Evolutionary conservation across 2,329 filamentous ascomycete species (phyloP).

Genomic region (Magnaporthales sp.): DNA sequence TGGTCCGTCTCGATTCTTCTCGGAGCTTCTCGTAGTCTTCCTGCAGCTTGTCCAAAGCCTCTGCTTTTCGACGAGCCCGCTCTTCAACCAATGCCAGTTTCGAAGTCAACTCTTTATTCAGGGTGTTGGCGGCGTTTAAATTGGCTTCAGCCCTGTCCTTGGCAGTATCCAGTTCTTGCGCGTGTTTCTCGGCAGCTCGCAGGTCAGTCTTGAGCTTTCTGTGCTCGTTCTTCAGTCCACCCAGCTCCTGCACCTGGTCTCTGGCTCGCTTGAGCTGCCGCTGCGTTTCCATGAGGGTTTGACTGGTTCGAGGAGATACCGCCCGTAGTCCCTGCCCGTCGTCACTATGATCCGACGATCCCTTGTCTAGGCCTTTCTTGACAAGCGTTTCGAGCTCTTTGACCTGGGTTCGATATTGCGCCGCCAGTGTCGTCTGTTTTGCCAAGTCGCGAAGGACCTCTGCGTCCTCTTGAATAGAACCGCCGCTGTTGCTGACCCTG

Average conservation of each 20-base stretch:
- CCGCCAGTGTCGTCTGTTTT: constrained; percentile 47
- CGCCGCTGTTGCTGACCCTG: constrained; percentile 18
- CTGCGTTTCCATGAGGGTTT: constrained; percentile 42
- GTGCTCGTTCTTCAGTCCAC: constrained; percentile 43
- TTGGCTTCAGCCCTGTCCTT: constrained; percentile 23
- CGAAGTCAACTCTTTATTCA: constrained; percentile 19
- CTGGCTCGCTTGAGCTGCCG: constrained; percentile 46
- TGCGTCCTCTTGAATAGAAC: constrained; percentile 18
- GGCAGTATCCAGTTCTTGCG: constrained; percentile 26
- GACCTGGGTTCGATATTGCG: constrained; percentile 50
- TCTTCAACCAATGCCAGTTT: constrained; percentile 22
- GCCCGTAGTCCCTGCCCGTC: constrained; percentile 14
- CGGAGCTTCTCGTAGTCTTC: constrained; percentile 40
- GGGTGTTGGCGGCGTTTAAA: constrained; percentile 15
- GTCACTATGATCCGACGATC: neutral
- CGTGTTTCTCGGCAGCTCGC: constrained; percentile 35
- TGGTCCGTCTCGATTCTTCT: constrained; percentile 41
- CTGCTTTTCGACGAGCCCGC: constrained; percentile 29
- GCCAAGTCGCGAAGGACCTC: constrained; percentile 44
- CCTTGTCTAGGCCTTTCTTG: constrained; percentile 24
- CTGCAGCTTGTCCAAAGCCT: constrained; percentile 41
- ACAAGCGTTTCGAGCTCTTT: constrained; percentile 47
- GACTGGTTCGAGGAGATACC: constrained; percentile 40
- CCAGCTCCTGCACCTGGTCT: constrained; percentile 43
- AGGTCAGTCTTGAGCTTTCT: constrained; percentile 41